These are phyloP conservation scores for Trichoderma sp. DNA, from an alignment of 2,329 filamentous ascomycete genomes.

Conservation along the genomic window DNA sequence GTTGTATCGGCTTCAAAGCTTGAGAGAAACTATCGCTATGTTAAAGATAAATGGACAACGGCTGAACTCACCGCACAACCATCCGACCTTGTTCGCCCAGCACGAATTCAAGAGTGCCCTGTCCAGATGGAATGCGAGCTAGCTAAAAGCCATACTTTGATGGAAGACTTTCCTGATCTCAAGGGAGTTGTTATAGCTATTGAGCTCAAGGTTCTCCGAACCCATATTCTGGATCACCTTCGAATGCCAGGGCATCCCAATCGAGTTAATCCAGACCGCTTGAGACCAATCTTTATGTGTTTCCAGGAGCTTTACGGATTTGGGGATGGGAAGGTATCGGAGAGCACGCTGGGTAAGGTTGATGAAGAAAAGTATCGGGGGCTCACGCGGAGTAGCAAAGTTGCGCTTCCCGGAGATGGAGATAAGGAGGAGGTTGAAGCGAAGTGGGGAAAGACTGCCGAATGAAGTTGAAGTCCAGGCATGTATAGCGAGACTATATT, in stretches of 20 bases:
- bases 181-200: conserved; percentile 39
- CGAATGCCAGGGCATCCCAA: conserved; percentile 45
- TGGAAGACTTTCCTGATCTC: conserved; percentile 39
- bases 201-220: conserved; percentile 45
- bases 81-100: conserved; percentile 42
- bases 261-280: conserved; percentile 48
- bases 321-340: conserved; percentile 34
- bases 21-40: conserved; percentile 41
- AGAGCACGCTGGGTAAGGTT: conserved; percentile 36
- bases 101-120: conserved; percentile 45
- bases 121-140: conserved; percentile 50
- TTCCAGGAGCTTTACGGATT: conserved; percentile 51
- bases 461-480: neutral
- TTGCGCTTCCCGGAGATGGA: conserved; percentile 19
- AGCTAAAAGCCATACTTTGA: conserved; percentile 39
- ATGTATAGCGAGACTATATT: neutral
- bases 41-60: conserved; percentile 46
- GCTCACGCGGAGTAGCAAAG: conserved; percentile 10
- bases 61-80: conserved; percentile 41
- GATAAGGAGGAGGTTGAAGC: conserved; percentile 17
- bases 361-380: conserved; percentile 40
- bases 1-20: conserved; percentile 38
- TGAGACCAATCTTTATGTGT: conserved; percentile 50
- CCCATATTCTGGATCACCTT: conserved; percentile 41
- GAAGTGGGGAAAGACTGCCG: neutral